Percentiles rank a stretch among this genome's conserved stretches.
phyloP scores from a whole-genome alignment of 1,284 basidiomycete genomes.

The Melampsora occidentalis region DNA sequence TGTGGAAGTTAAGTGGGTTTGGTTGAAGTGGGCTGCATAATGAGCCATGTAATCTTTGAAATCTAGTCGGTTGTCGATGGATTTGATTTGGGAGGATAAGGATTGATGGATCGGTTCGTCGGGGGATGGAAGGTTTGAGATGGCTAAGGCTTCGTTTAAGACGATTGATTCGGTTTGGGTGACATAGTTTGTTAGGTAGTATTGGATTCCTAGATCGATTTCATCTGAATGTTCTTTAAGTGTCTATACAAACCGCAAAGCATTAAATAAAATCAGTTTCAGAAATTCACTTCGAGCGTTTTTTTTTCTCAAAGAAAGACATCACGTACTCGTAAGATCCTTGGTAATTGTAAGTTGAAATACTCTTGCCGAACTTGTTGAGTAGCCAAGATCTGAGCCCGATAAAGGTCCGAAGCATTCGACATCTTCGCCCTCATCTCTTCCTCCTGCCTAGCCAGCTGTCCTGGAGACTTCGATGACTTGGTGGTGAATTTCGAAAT shows the following conservation, averaged over 20 bases:
- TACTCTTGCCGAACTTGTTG: slow-evolving; percentile 91
- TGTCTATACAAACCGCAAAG: slow-evolving; percentile 59
- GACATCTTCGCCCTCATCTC: slow-evolving; percentile 84
- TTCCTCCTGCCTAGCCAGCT: slow-evolving; percentile 91
- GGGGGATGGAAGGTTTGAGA: slow-evolving; percentile 61
- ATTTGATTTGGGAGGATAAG: slow-evolving; percentile 66
- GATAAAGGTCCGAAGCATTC: slow-evolving; percentile 77
- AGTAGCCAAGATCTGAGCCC: slow-evolving; percentile 84
- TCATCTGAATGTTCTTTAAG: slow-evolving; percentile 95
- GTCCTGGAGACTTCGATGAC: slow-evolving; percentile 64
- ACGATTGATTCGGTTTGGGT: slow-evolving; percentile 89
- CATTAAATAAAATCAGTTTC: background rate
- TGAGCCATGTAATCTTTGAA: slow-evolving; percentile 97
- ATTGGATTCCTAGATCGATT: slow-evolving; percentile 93
- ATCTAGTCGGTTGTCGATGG: slow-evolving; percentile 88
- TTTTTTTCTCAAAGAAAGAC: background rate
- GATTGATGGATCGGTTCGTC: slow-evolving; percentile 52
- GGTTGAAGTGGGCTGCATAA: slow-evolving; percentile 63
- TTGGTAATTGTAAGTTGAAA: slow-evolving; percentile 92
- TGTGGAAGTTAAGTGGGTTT: slow-evolving; percentile 33
- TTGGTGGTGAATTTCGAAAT: slow-evolving; percentile 86
- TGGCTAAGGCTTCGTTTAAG: slow-evolving; percentile 77
- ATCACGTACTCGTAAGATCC: slow-evolving; percentile 72
- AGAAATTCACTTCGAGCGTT: background rate
- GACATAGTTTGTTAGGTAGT: slow-evolving; percentile 89